A percentile compares a stretch with the other conserved stretches of the same genome.
Evolutionary conservation across 2,329 filamentous ascomycete genomes (phyloP).

Genomic region (Kalaharituber pfeilii): DNA sequence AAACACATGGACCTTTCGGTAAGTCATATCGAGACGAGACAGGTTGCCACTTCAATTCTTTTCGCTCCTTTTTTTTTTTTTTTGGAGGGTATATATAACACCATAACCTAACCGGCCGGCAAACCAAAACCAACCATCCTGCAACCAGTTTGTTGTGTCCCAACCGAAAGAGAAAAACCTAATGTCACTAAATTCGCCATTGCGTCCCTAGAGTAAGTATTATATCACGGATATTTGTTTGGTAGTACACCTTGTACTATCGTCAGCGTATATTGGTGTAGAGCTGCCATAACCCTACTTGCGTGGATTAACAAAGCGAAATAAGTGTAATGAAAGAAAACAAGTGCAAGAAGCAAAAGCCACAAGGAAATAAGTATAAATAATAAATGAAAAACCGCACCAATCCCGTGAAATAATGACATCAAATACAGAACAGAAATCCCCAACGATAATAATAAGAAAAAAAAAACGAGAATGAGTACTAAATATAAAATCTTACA

Average conservation of each 20-base stretch:
- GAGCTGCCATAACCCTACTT: neutral
- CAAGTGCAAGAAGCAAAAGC: neutral
- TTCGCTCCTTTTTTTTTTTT: neutral
- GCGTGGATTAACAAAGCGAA: conserved; percentile 5
- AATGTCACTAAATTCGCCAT: too few relatives aligned
- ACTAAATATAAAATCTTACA: conserved; percentile 19
- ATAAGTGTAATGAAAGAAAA: conserved; percentile 4
- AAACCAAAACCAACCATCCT: too few relatives aligned
- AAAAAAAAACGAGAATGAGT: conserved; percentile 12
- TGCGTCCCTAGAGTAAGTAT: neutral
- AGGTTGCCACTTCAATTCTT: too few relatives aligned
- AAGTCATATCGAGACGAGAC: too few relatives aligned
- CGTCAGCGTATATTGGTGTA: neutral
- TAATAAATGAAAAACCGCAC: conserved; percentile 6
- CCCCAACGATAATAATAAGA: conserved; percentile 8
- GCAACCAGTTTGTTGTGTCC: too few relatives aligned
- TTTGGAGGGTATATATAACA: neutral
- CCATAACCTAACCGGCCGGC: too few relatives aligned
- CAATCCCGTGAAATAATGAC: neutral
- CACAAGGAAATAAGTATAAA: conserved; percentile 2
- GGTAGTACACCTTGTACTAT: neutral
- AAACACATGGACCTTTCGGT: too few relatives aligned
- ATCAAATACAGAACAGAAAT: conserved; percentile 1
- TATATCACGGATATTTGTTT: neutral
- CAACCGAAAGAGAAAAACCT: too few relatives aligned